Base-by-base conservation (phyloP, 2,329 filamentous ascomycete genomes). In the Paecilomyces niveus region DNA sequence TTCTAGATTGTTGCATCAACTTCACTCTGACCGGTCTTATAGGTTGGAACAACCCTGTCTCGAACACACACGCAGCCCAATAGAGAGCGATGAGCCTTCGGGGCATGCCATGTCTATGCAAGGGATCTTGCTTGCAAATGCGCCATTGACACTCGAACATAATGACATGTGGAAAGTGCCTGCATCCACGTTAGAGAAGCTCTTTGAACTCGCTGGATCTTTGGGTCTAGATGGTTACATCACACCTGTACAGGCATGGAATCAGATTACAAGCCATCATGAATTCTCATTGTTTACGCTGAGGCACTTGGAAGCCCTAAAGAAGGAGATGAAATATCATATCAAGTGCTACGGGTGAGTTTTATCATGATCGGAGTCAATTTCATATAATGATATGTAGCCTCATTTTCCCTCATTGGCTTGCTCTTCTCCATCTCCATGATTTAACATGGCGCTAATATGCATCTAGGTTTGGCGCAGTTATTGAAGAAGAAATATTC, bases 71-170 rank as follows among this genome's bases (percentile, higher is more conserved):
- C 57, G 39, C 13, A 1, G 21, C 3, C 22, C 35, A 22, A 5
- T 29, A 39, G n/a, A 45, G 21, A n/a, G 22, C 11, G 31, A 55
- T 15, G 53, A 51, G 3, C 58, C 60, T 15, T 59, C 53, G 1
- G 50, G 61, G 3, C 58, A 62, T 29, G 56, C 58, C 3, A 51
- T 60, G 21, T 62, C 60, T 3, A 60, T 60, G 54, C 60, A 63
- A 53, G 57, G 58, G 15, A 56, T 59, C 13, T 10, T 62, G 10
- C 57, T 62, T 1, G 53, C 61, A 15, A 22, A 54, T 9, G 61
- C 56, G 0, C 60, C 61, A 39, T 39, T n/a, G 6, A 15, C 35
- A 4, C n/a, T 39, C 3, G 13, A 13, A 7, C 35, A 39, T 39
- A 39, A 39, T 39, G 35, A 39, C 13, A 13, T 13, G 3, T 39